Evolutionary conservation across 2,329 filamentous ascomycete genomes (phyloP), one percentile per base, ranked within the genome.

Genomic region (Pyrenophora graminea): DNA sequence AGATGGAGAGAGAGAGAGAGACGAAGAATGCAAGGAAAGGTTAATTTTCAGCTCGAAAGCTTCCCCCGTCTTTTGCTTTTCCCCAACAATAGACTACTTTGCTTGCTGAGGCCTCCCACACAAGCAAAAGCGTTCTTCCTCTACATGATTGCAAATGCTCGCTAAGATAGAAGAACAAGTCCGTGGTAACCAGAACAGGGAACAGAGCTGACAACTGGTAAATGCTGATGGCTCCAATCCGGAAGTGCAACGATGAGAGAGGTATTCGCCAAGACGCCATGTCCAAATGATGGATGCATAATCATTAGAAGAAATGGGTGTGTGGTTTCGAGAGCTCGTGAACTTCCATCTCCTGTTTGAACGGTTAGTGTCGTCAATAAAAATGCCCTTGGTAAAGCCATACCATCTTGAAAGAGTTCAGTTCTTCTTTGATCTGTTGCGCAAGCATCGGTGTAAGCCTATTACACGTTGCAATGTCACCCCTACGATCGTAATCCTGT

Each of bases 331-430:
- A 97, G 73, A 88, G 90, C 77, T 97, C 94, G 75, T 99, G 94
- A 68, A 99, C 94, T 80, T 97, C 94, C 94, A 99, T 99, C 80
- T 99, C 94, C 94, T 97, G 39, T 46, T 12, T 13, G n/a, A 15
- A 13, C 38, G 33, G 64, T 84, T 74, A 83, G 79, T 61, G 56
- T 41, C 2, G 4, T n/a, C 15, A 33, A n/a, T 13, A 10, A 2
- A 13, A 15, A 21, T 12, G n/a, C 4, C 8, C 9, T 19, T 17
- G 6, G 21, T 6, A 6, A 10, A 17, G 40, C 31, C 86, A 56
- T 79, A 94, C 91, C 94, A 99, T 99, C 76, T 99, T 99, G 82
- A 99, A 99, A 64, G 87, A 95, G 78, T 99, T 99, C 64, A 99
- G 84, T 78, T 99, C 94, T 78, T 99, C 94, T 78, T 97, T 97